Conservation (phyloP, 805 yeast genomes). For the Metschnikowia baotianmanensis region DNA sequence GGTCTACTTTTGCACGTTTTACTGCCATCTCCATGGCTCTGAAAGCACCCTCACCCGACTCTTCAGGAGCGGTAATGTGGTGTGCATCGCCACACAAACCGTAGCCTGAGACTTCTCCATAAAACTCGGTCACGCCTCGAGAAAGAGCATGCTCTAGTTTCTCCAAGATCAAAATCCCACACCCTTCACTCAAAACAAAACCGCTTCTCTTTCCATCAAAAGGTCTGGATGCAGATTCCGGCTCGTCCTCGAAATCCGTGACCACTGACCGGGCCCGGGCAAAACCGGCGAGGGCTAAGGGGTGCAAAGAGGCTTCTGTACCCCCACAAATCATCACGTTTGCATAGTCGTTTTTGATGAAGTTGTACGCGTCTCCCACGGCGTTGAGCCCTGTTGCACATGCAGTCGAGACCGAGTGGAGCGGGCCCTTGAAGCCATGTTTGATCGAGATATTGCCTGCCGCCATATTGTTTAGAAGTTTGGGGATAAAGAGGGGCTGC, state of each 20-base stretch:
- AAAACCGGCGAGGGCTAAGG: slow-evolving; percentile 85
- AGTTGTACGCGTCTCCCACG: slow-evolving; percentile 87
- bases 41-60: slow-evolving; percentile 79
- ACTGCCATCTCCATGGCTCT: slow-evolving; percentile 82
- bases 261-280: slow-evolving; percentile 83
- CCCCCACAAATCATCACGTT: slow-evolving; percentile 95
- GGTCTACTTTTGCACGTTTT: slow-evolving; percentile 44
- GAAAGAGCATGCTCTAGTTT: slow-evolving; percentile 67
- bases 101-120: slow-evolving; percentile 82
- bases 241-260: slow-evolving; percentile 58
- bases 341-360: slow-evolving; percentile 76
- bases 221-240: slow-evolving; percentile 75
- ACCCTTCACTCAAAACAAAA: slow-evolving; percentile 91
- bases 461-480: slow-evolving; percentile 85
- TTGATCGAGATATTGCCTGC: slow-evolving; percentile 85
- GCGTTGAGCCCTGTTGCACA: slow-evolving; percentile 96
- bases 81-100: slow-evolving; percentile 90
- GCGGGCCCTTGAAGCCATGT: slow-evolving; percentile 76
- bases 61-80: slow-evolving; percentile 90
- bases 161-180: slow-evolving; percentile 79
- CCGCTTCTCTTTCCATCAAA: slow-evolving; percentile 80
- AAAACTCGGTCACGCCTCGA: slow-evolving; percentile 56
- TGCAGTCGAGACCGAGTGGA: slow-evolving; percentile 87
- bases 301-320: slow-evolving; percentile 82
- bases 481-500: slow-evolving; percentile 86